Evolutionary conservation across 495 filamentous ascomycete species (phyloP).

Genomic region (Xylaria scruposa): DNA sequence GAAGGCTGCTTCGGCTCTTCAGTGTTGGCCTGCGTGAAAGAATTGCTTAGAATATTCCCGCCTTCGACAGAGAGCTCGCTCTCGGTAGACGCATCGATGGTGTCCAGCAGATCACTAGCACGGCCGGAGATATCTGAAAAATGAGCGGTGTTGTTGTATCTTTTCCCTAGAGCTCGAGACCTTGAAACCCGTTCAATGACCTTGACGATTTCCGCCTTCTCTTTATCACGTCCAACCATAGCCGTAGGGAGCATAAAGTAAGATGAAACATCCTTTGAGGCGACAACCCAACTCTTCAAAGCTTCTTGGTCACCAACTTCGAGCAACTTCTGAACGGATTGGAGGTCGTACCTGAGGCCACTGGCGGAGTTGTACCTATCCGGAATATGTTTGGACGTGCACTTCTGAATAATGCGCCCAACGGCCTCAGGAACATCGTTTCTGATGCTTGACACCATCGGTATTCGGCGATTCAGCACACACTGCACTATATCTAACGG

Average conservation of each 20-base stretch:
- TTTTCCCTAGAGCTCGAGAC: constrained; percentile 58
- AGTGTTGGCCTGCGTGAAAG: constrained; percentile 57
- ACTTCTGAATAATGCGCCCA: constrained; percentile 82
- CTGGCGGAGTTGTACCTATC: constrained; percentile 86
- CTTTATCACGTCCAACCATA: constrained; percentile 80
- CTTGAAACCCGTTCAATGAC: constrained; percentile 75
- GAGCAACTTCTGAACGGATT: constrained; percentile 71
- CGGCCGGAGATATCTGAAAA: constrained; percentile 63
- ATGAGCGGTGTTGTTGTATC: constrained; percentile 49
- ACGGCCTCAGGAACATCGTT: constrained; percentile 82
- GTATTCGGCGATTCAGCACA: constrained; percentile 77
- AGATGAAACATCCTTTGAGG: constrained; percentile 78
- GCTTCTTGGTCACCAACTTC: constrained; percentile 74
- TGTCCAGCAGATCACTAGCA: constrained; percentile 63
- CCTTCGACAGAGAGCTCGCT: constrained; percentile 57
- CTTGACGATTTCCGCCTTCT: constrained; percentile 70
- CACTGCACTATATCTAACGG: constrained; percentile 89
- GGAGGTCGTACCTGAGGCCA: constrained; percentile 78
- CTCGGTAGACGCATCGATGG: constrained; percentile 57
- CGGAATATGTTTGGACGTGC: constrained; percentile 82
- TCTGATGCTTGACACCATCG: constrained; percentile 73
- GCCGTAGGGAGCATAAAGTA: constrained; percentile 80
- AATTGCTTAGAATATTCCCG: constrained; percentile 42
- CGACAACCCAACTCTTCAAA: constrained; percentile 73
- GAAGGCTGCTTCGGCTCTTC: constrained; percentile 53